phyloP scores from a whole-genome alignment of 371 early-diverging fungal genomes.

The Choanephora cucurbitarum region DNA sequence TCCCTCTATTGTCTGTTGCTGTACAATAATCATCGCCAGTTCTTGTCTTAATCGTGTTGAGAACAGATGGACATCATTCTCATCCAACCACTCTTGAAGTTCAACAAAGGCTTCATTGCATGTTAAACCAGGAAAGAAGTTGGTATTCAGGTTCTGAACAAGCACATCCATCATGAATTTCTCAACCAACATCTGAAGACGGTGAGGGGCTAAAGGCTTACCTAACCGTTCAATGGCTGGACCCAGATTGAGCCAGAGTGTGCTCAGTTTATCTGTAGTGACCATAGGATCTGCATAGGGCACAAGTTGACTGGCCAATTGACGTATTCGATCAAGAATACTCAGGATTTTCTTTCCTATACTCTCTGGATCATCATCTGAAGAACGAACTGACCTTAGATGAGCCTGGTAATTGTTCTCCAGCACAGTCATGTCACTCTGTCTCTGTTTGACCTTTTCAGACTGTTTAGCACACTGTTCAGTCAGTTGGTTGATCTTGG shows the following conservation, averaged over 20 bases:
- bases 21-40: slow-evolving; percentile 26
- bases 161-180: slow-evolving; percentile 56
- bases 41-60: slow-evolving; percentile 45
- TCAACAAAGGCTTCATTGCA: slow-evolving; percentile 17
- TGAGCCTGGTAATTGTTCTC: slow-evolving; percentile 35
- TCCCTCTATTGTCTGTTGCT: slow-evolving; percentile 1
- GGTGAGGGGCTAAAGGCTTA: slow-evolving; percentile 23
- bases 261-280: slow-evolving; percentile 30
- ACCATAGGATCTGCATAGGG: slow-evolving; percentile 25
- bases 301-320: slow-evolving; percentile 29
- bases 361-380: slow-evolving; percentile 36
- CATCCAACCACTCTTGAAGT: slow-evolving; percentile 30
- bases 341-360: slow-evolving; percentile 21
- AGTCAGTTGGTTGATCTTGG: slow-evolving; percentile 17
- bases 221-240: slow-evolving; percentile 34
- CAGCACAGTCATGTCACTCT: slow-evolving; percentile 21
- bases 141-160: slow-evolving; percentile 43
- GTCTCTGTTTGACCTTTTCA: slow-evolving; percentile 27
- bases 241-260: slow-evolving; percentile 47
- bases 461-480: slow-evolving; percentile 21
- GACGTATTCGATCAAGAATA: slow-evolving; percentile 10
- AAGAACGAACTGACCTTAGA: slow-evolving; percentile 37
- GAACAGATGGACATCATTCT: slow-evolving; percentile 17
- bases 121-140: slow-evolving; percentile 32
- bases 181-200: slow-evolving; percentile 42